phyloP scores from a whole-genome alignment of 1,284 basidiomycete genomes.

The Bjerkandera adusta region DNA sequence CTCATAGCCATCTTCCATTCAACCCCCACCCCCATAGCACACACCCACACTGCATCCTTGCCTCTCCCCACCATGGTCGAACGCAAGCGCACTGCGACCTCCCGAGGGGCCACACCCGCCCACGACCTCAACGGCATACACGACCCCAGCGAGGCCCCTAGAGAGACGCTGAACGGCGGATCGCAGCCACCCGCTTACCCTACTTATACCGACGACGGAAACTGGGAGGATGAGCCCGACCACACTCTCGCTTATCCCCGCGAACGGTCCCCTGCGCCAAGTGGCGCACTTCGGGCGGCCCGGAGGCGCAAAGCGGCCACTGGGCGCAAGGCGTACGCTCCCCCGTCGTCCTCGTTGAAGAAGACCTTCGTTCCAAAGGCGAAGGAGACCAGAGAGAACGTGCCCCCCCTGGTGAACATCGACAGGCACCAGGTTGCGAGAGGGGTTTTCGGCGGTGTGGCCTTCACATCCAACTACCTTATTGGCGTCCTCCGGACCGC shows the following conservation, averaged over 20 bases:
- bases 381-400: conserved; percentile 8
- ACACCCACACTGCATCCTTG: too few species aligned
- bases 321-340: conserved; percentile 17
- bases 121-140: too few species aligned
- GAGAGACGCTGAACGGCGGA: too few species aligned
- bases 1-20: too few species aligned
- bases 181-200: too few species aligned
- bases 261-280: conserved; percentile 12
- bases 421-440: conserved; percentile 19
- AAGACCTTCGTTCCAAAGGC: conserved; percentile 8
- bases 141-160: too few species aligned
- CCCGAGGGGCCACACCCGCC: too few species aligned
- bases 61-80: too few species aligned
- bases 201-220: conserved; percentile 13
- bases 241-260: conserved; percentile 15
- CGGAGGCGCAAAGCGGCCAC: too few species aligned
- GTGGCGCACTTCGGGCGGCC: too few species aligned
- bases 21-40: too few species aligned
- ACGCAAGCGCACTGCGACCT: too few species aligned
- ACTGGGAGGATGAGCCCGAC: conserved; percentile 16
- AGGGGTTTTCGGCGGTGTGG: conserved; percentile 21
- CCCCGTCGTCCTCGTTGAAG: conserved; percentile 16
- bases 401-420: conserved; percentile 13
- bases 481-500: conserved; percentile 45
- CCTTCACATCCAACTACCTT: conserved; percentile 37